Base-by-base conservation (phyloP, 2,329 filamentous ascomycete genomes). In the Bimuria novae-zelandiae region DNA sequence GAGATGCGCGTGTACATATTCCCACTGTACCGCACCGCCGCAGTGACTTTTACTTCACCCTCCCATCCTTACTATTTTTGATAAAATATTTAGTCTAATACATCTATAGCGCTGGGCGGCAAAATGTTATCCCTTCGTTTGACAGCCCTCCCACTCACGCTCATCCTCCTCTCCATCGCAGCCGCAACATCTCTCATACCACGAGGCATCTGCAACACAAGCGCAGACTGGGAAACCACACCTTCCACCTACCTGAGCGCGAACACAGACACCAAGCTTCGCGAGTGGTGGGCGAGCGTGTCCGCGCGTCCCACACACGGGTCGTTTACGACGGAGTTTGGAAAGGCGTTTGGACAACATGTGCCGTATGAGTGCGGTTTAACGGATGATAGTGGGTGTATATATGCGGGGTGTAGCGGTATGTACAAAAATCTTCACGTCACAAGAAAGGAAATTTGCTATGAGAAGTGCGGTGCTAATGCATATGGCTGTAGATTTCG, bases 361-460 rank as follows among this genome's bases (percentile, higher is more conserved):
- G 43, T 46, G 3, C 43, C 43, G 14, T 46, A 46, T 23, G 16
- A 46, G 12, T 46, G 43, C n/a, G 43, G 43, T 12, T 25, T 46
- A 21, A 46, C 43, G 11, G 43, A 35, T 6, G 43, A 46, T 14
- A 46, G 43, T 36, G 30, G 17, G 16, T 46, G 43, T 25, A 46
- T 46, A 16, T 46, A 46, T 17, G 43, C 43, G 11, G 43, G 43
- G 10, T 46, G 43, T 46, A 46, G 43, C n/a, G 43, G 43, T 36
- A 46, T 23, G 29, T 35, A 23, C 36, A 23, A 0, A 25, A 23
- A 23, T 5, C n/a, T 3, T 21, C n/a, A n/a, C n/a, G n/a, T n/a
- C n/a, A n/a, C n/a, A n/a, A n/a, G n/a, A n/a, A n/a, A n/a, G n/a
- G n/a, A n/a, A n/a, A n/a, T n/a, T n/a, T n/a, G n/a, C n/a, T n/a